A percentile compares a stretch with the other conserved stretches of the same genome.
Conservation (phyloP, 345 rosid genomes). For the Conringia planisiliqua region DNA sequence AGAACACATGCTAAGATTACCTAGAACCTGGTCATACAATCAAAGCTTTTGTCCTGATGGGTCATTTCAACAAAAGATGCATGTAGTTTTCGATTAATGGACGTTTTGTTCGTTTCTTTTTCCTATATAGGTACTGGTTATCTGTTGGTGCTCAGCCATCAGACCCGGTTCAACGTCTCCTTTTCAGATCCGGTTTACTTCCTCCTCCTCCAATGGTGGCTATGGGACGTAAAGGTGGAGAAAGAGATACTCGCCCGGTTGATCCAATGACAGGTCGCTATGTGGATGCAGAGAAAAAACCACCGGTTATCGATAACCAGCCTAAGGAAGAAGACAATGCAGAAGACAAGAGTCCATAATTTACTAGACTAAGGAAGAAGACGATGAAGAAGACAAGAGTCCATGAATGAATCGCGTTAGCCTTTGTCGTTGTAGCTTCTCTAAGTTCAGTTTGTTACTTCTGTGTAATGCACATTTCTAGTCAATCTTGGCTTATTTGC, state of each 20-base stretch:
- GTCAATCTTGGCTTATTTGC: neutral
- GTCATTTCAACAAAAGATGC: neutral
- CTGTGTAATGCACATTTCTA: neutral
- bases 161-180: conserved; percentile 71
- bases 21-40: neutral
- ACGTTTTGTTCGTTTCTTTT: neutral
- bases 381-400: neutral
- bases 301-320: conserved; percentile 26
- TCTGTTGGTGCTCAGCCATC: conserved; percentile 98
- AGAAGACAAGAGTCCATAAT: conserved; percentile 10
- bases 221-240: conserved; percentile 84
- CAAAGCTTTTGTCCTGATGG: neutral
- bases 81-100: neutral
- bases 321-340: conserved; percentile 31
- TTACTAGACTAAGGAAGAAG: conserved; percentile 18
- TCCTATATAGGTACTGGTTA: conserved; percentile 69
- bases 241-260: conserved; percentile 61
- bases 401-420: neutral
- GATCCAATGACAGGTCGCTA: conserved; percentile 78
- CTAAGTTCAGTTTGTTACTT: neutral
- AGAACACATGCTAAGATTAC: neutral
- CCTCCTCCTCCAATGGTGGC: conserved; percentile 91
- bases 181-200: conserved; percentile 79
- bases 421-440: neutral
- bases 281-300: conserved; percentile 37